phyloP scores from a whole-genome alignment of 306 rosid species.

The Pueraria montana region DNA sequence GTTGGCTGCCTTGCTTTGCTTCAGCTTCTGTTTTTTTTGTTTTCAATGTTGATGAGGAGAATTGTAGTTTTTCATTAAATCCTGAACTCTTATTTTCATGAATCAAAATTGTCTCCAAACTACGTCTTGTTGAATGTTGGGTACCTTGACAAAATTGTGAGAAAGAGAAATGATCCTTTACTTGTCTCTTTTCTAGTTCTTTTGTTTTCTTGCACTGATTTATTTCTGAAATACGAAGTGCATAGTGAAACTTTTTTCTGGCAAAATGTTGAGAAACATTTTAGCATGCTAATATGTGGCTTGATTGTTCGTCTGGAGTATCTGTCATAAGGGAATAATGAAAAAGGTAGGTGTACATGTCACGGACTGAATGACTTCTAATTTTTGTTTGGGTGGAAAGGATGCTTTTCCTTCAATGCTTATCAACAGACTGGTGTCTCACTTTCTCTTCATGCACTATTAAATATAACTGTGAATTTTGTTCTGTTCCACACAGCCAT shows the following conservation, averaged over 20 bases:
- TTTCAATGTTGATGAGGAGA: slow-evolving; percentile 20
- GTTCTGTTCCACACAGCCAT: too few species aligned
- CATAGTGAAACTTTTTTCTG: not conserved
- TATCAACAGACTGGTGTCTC: not conserved
- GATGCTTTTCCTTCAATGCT: slow-evolving; percentile 8
- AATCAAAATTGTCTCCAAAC: slow-evolving; percentile 24
- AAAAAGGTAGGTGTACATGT: slow-evolving; percentile 20
- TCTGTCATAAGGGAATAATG: slow-evolving; percentile 33
- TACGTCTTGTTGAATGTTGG: not conserved
- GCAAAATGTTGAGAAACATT: slow-evolving; percentile 28
- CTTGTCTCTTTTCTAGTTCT: slow-evolving; percentile 1
- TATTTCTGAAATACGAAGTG: slow-evolving; percentile 10
- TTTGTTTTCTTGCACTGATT: slow-evolving; percentile 20
- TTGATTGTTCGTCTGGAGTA: not conserved
- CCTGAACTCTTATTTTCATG: slow-evolving; percentile 33
- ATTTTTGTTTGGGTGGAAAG: not conserved
- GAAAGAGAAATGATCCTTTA: slow-evolving; percentile 24
- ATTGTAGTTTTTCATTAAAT: slow-evolving; percentile 3
- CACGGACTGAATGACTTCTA: slow-evolving; percentile 13
- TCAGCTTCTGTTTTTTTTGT: slow-evolving; percentile 6
- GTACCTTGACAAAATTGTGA: not conserved
- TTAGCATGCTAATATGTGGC: slow-evolving; percentile 34
- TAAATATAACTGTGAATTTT: not conserved
- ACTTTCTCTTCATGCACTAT: slow-evolving; percentile 31
- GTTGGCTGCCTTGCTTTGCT: slow-evolving; percentile 23